phyloP scores from a whole-genome alignment of 2,329 filamentous ascomycete genomes.

The Colletotrichum tofieldiae region DNA sequence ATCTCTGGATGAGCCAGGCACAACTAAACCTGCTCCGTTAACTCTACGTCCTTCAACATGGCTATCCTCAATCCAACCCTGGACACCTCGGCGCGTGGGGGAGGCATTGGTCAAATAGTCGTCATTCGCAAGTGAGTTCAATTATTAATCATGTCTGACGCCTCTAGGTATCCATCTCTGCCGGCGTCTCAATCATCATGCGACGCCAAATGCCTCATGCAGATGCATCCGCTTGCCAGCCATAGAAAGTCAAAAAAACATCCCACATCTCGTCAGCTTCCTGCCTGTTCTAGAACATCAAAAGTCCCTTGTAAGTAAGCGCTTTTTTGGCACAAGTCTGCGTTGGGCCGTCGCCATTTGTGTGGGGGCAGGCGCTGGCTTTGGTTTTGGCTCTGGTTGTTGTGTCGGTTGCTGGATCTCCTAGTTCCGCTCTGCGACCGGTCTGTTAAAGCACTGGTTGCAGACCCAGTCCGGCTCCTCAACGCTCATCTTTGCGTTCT shows the following conservation, averaged over 20 bases:
- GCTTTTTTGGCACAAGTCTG: slow-evolving; percentile 3
- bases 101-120: neutral
- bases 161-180: slow-evolving; percentile 22
- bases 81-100: neutral
- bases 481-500: slow-evolving; percentile 45
- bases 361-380: neutral
- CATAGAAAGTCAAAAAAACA: neutral
- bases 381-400: neutral
- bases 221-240: slow-evolving; percentile 33
- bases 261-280: neutral
- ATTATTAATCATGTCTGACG: slow-evolving; percentile 9
- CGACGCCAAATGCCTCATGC: slow-evolving; percentile 29
- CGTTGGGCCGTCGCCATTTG: neutral
- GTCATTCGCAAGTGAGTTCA: neutral
- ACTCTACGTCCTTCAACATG: neutral
- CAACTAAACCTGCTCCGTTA: neutral
- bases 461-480: slow-evolving; percentile 53
- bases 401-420: slow-evolving; percentile 2
- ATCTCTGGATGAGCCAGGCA: neutral
- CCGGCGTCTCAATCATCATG: slow-evolving; percentile 9
- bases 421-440: slow-evolving; percentile 17
- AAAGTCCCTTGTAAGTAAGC: neutral
- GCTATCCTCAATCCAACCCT: neutral
- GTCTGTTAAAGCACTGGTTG: slow-evolving; percentile 30
- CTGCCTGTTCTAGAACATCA: neutral